phyloP scores from a whole-genome alignment of 2,329 filamentous ascomycete genomes.

The Didymella sp. region DNA sequence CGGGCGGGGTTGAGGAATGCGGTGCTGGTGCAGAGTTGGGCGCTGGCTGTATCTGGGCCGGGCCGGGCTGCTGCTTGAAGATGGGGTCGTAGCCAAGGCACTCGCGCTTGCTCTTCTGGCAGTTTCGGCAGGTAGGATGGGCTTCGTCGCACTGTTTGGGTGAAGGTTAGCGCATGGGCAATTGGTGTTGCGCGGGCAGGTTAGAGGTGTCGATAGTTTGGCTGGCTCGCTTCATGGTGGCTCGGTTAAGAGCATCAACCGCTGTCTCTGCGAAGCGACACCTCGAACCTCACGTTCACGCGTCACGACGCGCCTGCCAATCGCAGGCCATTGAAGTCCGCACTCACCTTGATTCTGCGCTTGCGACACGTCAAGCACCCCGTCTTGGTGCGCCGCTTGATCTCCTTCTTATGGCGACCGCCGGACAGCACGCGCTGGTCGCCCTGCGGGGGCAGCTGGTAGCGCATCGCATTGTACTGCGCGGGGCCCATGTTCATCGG shows the following conservation, averaged over 20 bases:
- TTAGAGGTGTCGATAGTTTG: slow-evolving; percentile 42
- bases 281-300: slow-evolving; percentile 32
- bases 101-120: slow-evolving; percentile 86
- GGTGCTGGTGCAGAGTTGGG: slow-evolving; percentile 58
- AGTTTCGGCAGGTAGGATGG: slow-evolving; percentile 90
- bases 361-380: slow-evolving; percentile 67
- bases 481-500: slow-evolving; percentile 59
- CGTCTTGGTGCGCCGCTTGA: slow-evolving; percentile 77
- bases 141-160: slow-evolving; percentile 85
- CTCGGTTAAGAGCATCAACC: slow-evolving; percentile 44
- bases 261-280: slow-evolving; percentile 21
- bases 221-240: slow-evolving; percentile 49
- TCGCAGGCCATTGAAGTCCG: slow-evolving; percentile 35
- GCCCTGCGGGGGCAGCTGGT: slow-evolving; percentile 60
- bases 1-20: slow-evolving; percentile 39
- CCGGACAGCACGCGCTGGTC: slow-evolving; percentile 65
- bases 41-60: slow-evolving; percentile 74
- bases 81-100: slow-evolving; percentile 87
- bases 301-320: slow-evolving; percentile 38
- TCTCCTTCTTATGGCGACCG: slow-evolving; percentile 73
- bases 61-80: slow-evolving; percentile 76
- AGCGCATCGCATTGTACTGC: slow-evolving; percentile 58
- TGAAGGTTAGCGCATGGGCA: slow-evolving; percentile 36
- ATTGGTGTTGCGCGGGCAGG: slow-evolving; percentile 36
- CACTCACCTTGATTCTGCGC: slow-evolving; percentile 73